phyloP scores from a whole-genome alignment of 108 stramenopile genomes.

The Epithemia pelagica region DNA sequence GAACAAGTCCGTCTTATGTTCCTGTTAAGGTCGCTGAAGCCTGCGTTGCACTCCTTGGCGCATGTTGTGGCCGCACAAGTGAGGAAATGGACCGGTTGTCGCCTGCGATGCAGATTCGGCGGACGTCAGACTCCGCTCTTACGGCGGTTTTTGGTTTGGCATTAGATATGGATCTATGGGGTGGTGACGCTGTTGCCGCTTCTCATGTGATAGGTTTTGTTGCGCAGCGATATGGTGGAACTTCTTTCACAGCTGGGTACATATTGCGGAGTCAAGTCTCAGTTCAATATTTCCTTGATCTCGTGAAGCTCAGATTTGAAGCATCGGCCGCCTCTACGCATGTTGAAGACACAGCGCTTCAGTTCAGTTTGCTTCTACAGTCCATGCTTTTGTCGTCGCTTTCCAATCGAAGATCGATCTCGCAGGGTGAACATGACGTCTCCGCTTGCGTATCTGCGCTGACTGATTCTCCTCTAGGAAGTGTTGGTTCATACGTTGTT shows the following conservation, averaged over 20 bases:
- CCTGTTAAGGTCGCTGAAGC: slow-evolving; percentile 42
- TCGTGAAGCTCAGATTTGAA: slow-evolving; percentile 26
- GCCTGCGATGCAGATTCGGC: slow-evolving; percentile 41
- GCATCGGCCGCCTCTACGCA: slow-evolving; percentile 2
- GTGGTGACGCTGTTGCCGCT: slow-evolving; percentile 39
- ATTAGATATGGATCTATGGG: slow-evolving; percentile 76
- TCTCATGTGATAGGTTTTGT: slow-evolving; percentile 42
- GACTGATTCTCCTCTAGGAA: slow-evolving; percentile 70
- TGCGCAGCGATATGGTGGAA: slow-evolving; percentile 45
- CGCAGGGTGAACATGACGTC: slow-evolving; percentile 79
- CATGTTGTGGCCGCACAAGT: slow-evolving; percentile 7
- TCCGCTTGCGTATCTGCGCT: slow-evolving; percentile 64
- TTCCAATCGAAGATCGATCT: slow-evolving; percentile 39
- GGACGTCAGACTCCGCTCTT: slow-evolving; percentile 70
- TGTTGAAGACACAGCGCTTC: slow-evolving; percentile 31
- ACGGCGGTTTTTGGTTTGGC: slow-evolving; percentile 71
- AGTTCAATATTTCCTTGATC: slow-evolving; percentile 78
- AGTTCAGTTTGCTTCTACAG: slow-evolving; percentile 45
- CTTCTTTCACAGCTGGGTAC: slow-evolving; percentile 31
- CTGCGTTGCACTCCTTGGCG: slow-evolving; percentile 35
- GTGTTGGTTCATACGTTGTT: slow-evolving; percentile 55
- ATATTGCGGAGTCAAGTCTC: slow-evolving; percentile 73
- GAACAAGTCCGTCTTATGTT: slow-evolving; percentile 32
- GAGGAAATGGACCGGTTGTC: slow-evolving; percentile 25
- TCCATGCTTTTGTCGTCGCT: slow-evolving; percentile 67